phyloP scores from a whole-genome alignment of 1,284 basidiomycete genomes.

The Jaminaea rosea region DNA sequence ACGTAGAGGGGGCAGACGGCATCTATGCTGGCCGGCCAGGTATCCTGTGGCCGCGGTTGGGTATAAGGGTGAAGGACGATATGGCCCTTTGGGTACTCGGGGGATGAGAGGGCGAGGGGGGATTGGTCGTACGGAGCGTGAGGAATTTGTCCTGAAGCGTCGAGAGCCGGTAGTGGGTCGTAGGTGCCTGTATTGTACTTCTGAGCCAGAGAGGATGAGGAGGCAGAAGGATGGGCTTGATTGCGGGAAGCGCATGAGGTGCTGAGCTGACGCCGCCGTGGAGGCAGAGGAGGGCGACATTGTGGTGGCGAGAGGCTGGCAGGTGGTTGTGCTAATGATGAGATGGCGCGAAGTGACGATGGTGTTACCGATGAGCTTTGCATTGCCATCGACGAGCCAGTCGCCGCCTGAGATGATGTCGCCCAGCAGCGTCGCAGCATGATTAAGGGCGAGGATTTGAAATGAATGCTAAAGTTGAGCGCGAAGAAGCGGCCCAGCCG shows the following conservation, averaged over 20 bases:
- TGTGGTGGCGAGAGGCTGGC: no score
- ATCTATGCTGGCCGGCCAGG: constrained; percentile 37
- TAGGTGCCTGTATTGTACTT: not conserved
- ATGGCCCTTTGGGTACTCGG: constrained; percentile 27
- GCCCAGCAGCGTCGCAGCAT: no score
- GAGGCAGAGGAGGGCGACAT: not conserved
- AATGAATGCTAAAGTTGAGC: no score
- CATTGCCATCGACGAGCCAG: no score
- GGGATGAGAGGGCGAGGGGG: constrained; percentile 32
- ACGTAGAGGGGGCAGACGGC: constrained; percentile 27
- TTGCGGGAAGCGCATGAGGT: not conserved
- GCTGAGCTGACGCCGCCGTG: not conserved
- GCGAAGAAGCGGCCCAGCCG: no score
- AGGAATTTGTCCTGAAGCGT: not conserved
- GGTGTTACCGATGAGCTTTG: no score
- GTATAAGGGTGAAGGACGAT: constrained; percentile 30
- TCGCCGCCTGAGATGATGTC: no score
- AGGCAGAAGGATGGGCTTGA: no score
- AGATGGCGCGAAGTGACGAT: no score
- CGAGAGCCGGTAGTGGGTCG: not conserved
- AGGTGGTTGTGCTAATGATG: no score
- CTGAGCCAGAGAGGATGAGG: not conserved
- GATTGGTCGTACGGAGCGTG: constrained; percentile 27
- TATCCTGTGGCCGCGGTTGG: constrained; percentile 12
- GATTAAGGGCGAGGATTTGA: no score